Evolutionary conservation across 192 early-diverging fungal species (phyloP).

Genomic region (Spizellomyces sp.): DNA sequence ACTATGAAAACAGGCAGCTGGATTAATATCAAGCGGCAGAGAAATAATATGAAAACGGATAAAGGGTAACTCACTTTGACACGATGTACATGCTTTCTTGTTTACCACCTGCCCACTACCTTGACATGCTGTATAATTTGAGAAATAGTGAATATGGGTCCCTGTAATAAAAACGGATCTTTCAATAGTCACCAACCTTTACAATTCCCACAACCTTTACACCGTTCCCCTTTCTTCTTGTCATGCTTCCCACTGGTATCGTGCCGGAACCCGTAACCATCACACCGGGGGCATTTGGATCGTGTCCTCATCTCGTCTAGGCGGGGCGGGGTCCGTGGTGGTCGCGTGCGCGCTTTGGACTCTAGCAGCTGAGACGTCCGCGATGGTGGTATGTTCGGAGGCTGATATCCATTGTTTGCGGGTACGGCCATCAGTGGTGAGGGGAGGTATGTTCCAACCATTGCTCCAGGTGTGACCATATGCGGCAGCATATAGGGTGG

Average conservation of each 20-base stretch:
- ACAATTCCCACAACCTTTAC: conserved; percentile 40
- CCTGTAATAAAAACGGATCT: neutral
- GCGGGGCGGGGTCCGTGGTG: neutral
- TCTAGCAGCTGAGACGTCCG: neutral
- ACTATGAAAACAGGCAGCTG: neutral
- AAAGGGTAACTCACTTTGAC: conserved; percentile 22
- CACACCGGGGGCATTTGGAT: conserved; percentile 27
- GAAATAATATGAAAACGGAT: neutral
- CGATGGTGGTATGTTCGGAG: neutral
- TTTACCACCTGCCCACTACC: conserved; percentile 33
- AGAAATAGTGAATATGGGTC: neutral
- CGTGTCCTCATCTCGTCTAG: conserved; percentile 11
- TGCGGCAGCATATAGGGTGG: neutral
- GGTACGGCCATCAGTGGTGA: neutral
- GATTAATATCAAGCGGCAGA: neutral
- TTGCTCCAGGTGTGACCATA: neutral
- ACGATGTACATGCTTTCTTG: conserved; percentile 37
- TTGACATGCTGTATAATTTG: conserved; percentile 24
- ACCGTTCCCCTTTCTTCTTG: conserved; percentile 21
- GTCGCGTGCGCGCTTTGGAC: neutral
- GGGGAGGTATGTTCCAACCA: neutral
- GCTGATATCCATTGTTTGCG: neutral
- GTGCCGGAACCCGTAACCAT: conserved; percentile 40
- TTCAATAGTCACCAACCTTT: conserved; percentile 27
- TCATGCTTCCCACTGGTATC: conserved; percentile 40